Base-by-base conservation (phyloP, 257 asterid genomes). In the Capsicum baccatum region DNA sequence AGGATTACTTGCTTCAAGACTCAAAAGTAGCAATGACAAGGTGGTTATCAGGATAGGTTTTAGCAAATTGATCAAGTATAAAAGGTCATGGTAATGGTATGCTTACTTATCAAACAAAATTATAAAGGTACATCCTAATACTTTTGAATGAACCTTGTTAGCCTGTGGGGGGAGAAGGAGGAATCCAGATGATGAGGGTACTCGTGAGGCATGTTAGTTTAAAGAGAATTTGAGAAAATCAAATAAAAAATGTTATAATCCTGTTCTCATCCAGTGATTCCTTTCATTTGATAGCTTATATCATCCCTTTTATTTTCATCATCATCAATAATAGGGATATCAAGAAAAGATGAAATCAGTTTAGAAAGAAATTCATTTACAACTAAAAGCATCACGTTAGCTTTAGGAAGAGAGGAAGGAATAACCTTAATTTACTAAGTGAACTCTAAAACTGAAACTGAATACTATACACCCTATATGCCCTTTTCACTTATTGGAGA, bases 1-100 rank as follows among this genome's bases (percentile, higher is more conserved):
- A 52, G 44, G 26, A 76, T 50, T 76, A 54, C 63, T 76, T 21
- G 48, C 64, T 76, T 16, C 48, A 76, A 76, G 64, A 54, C 81
- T 76, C 9, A 76, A 76, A 76, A 26, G 21, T 76, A 26, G 48
- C 64, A 76, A 3, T 0, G 44, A 26, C 6, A 50, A 55, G 44
- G 26, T 52, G 63, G 48, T 48, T 17, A 71, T 19, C n/a, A 26
- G 47, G 48, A 76, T 76, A 3, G 42, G 14, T 44, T 7, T 0
- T 52, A 73, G 13, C 26, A 8, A 52, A 13, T 21, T 6, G 0
- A 50, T 26, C 63, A 54, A 54, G 63, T 76, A 52, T 4, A 76
- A 76, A 54, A 6, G 48, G 0, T 14, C 62, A 76, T 66, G 73
- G 1, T 66, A 26, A 76, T 66, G 73, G 1, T 66, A 26, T 52